Evolutionary conservation across 2,329 filamentous ascomycete genomes (phyloP), one percentile per base, ranked within the genome.

Genomic region (Penicillium rolfsii): DNA sequence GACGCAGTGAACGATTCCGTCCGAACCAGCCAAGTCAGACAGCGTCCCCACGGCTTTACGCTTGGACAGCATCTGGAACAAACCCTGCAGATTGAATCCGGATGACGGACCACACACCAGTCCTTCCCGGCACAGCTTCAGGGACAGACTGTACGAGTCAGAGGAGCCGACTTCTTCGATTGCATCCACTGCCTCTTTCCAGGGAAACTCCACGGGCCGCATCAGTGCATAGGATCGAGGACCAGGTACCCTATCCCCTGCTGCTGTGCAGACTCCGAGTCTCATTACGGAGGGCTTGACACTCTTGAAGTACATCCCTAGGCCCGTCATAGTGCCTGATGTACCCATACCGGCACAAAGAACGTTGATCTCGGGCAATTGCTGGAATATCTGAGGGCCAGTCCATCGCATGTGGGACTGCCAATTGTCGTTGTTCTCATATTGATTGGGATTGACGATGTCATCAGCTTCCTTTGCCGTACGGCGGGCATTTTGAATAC

Each of bases 61-160:
- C 61, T 80, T 83, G 55, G 81, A 76, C 1, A 87, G 68, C 64
- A 82, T 81, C 45, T 84, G 77, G 62, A 80, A 80, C 3, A 84
- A 69, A 11, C 86, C 84, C 57, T 80, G 67, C 0, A 88, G 74
- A 56, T 84, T 86, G 67, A 87, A 84, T 0, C 86, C 86, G 0
- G 85, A 87, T 0, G 85, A 87, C 0, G 86, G 86, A 0, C 86
- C 86, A 43, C 83, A 85, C 6, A 88, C 77, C 6, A 88, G 71
- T 0, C 86, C 86, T 54, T 87, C 77, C 1, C 86, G 79, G 26
- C 80, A 85, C 1, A 89, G 74, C 12, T 82, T 74, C 30, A 88
- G 69, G 0, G 85, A 87, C 7, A 83, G 62, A 0, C 76, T 73
- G 67, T 81, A 88, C 0, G 85, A 84, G 40, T 85, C 82, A 7